A percentile compares a stretch with the other conserved stretches of the same genome.
Conservation (phyloP, 352 stramenopile species). For the Globisporangium spiculum region DNA sequence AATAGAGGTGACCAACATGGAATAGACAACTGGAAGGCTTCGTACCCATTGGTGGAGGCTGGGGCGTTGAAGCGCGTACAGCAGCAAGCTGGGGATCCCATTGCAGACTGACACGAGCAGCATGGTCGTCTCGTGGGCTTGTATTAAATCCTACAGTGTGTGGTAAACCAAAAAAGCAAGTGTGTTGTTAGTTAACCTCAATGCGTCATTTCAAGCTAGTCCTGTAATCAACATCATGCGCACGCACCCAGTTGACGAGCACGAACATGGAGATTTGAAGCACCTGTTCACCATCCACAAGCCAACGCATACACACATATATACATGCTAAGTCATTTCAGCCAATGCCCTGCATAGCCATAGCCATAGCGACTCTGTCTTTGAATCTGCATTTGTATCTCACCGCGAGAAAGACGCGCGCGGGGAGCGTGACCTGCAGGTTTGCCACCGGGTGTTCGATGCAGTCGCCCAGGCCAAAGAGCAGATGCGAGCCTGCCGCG, state of each 20-base stretch:
- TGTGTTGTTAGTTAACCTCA: not conserved
- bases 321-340: not conserved
- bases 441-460: slow-evolving; percentile 65
- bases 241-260: slow-evolving; percentile 59
- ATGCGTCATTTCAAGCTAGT: not conserved
- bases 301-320: slow-evolving; percentile 1
- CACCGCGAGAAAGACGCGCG: slow-evolving; percentile 61
- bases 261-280: slow-evolving; percentile 74
- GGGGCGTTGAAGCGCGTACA: slow-evolving; percentile 68
- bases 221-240: not conserved
- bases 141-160: slow-evolving; percentile 47
- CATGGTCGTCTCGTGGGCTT: slow-evolving; percentile 67
- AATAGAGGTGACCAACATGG: not conserved
- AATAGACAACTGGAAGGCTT: not conserved
- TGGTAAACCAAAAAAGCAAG: not conserved
- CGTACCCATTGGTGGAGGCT: slow-evolving; percentile 79
- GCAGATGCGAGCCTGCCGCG: slow-evolving; percentile 62
- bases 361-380: not conserved
- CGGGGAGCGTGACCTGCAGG: slow-evolving; percentile 70
- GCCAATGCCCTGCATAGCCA: not conserved
- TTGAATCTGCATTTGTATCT: not conserved
- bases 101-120: slow-evolving; percentile 70
- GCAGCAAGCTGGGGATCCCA: slow-evolving; percentile 60
- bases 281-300: slow-evolving; percentile 32
- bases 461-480: slow-evolving; percentile 73